Base-by-base conservation (phyloP, 139 green algal species). In the Nannochloris sp. region DNA sequence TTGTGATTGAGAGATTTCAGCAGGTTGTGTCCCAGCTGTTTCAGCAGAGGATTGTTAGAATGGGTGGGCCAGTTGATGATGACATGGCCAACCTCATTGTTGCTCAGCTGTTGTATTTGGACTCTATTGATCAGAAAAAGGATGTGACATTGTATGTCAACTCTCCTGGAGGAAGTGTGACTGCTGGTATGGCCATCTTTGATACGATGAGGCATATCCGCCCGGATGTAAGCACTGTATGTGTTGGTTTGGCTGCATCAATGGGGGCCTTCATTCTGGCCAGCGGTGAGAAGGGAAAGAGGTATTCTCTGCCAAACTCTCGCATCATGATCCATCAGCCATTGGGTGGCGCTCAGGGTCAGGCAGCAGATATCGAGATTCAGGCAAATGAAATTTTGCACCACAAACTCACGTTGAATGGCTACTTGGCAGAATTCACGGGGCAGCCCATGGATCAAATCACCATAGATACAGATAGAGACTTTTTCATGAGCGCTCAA, bases 251-350 rank as follows among this genome's bases (percentile, higher is more conserved):
- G 56, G 94, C 94, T 24, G 94, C 94, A 43, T 97, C 88, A 54
- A 98, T 98, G 92, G 93, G 93, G 44, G 93, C 93, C 18, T 98
- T 98, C 81, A 82, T 98, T 46, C 79, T 98, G 44, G 83, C 93
- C 2, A 89, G 83, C 21, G 93, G 93, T 9, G 80, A 95, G 66
- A 68, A 92, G 81, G 92, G 94, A 71, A 99, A 99, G 83, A 31
- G 92, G 27, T 99, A 96, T 83, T 88, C 75, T 25, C 81, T 99
- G 61, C 78, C 92, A 66, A 98, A 99, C 85, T 92, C 83, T 23
- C 87, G 94, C 58, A 99, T 99, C 79, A 99, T 99, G 94, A 99
- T 99, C 70, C 94, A 99, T 74, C 94, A 99, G 85, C 94, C 94
- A 16, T 78, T 99, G 61, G 94, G 94, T 76, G 94, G 94, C 27